A percentile compares a stretch with the other conserved stretches of the same genome.
Conservation (phyloP, 306 rosid genomes). For the Cucumis sativus region Cucumber_9930_V3 NC_026656.2:22006001-22006500, state of each 20-base stretch:
- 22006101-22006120: constrained; percentile 93
- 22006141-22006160: not conserved
- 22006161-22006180: not conserved
- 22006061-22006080: constrained; percentile 46
- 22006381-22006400: no score
- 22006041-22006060: constrained; percentile 89
- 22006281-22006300: not conserved
- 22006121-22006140: not conserved
- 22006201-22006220: not conserved
- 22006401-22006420: no score
- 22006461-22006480: no score
- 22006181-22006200: not conserved
- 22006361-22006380: no score
- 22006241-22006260: not conserved
- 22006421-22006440: no score
- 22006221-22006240: not conserved
- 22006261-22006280: not conserved
- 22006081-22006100: constrained; percentile 85
- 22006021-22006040: constrained; percentile 90
- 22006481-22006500: no score
- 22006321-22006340: no score
- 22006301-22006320: no score
- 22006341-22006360: no score
- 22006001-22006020: constrained; percentile 89
- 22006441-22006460: no score